A percentile compares a stretch with the other conserved stretches of the same genome.
These are phyloP conservation scores for Chenopodium suecicum DNA, from an alignment of 148 eudicot genomes.

Conservation along the genomic window DNA sequence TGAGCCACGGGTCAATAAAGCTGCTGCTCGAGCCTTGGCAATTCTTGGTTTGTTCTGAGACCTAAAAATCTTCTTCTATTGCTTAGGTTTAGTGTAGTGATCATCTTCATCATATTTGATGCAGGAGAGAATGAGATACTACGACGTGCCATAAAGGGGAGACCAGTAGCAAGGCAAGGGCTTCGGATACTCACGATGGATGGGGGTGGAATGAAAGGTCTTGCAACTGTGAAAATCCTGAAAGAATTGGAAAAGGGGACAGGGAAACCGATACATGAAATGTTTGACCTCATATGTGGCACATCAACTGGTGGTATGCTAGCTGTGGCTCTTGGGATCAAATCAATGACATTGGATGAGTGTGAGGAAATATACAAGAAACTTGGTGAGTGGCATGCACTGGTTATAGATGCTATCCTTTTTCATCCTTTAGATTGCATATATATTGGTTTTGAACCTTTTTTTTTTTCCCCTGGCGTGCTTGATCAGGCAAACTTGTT, in stretches of 20 bases:
- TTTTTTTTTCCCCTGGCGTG: constrained; percentile 3
- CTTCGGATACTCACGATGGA: constrained; percentile 97
- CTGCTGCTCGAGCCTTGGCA: constrained; percentile 96
- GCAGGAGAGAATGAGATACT: constrained; percentile 93
- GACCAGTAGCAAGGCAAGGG: constrained; percentile 88
- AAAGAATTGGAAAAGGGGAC: constrained; percentile 92
- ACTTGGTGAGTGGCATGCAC: constrained; percentile 59
- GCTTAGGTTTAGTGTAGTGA: constrained; percentile 7
- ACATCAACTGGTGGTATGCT: constrained; percentile 99
- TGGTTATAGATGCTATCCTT: constrained; percentile 3
- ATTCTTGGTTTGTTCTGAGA: constrained; percentile 77
- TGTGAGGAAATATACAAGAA: constrained; percentile 99
- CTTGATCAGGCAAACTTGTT: constrained; percentile 80
- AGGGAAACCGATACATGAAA: constrained; percentile 92
- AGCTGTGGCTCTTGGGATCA: constrained; percentile 97
- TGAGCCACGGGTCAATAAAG: constrained; percentile 84
- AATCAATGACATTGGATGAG: constrained; percentile 80
- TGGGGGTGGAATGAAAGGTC: constrained; percentile 99
- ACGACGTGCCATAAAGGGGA: constrained; percentile 83
- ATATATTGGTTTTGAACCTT: neutral
- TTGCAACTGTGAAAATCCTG: constrained; percentile 86
- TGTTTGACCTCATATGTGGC: constrained; percentile 99
- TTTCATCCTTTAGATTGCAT: neutral
- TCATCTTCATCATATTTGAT: constrained; percentile 11
- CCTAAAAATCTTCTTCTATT: constrained; percentile 1